A percentile compares a stretch with the other conserved stretches of the same genome.
phyloP scores from a whole-genome alignment of 2,329 filamentous ascomycete genomes.

The Hypoxylon sp. region DNA sequence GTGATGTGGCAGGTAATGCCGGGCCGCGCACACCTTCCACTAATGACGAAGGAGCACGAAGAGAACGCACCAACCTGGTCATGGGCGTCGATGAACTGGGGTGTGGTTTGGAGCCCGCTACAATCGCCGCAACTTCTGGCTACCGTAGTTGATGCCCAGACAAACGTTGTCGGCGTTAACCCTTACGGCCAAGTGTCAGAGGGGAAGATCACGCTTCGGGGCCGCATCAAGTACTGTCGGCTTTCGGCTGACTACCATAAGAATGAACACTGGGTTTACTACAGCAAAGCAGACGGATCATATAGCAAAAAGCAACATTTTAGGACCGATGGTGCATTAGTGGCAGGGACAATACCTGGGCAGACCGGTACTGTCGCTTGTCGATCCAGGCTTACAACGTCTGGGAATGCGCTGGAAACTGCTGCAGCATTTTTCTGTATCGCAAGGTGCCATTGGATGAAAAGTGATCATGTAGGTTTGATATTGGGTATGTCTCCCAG shows the following conservation, averaged over 20 bases:
- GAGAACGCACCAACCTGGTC: slow-evolving; percentile 36
- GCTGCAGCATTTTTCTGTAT: slow-evolving; percentile 33
- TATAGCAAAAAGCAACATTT: slow-evolving; percentile 35
- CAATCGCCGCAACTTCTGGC: slow-evolving; percentile 18
- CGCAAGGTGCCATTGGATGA: slow-evolving; percentile 29
- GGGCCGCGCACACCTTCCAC: slow-evolving; percentile 27
- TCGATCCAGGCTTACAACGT: slow-evolving; percentile 26
- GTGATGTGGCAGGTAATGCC: slow-evolving; percentile 40
- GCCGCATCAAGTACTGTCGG: slow-evolving; percentile 35
- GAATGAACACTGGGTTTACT: slow-evolving; percentile 35
- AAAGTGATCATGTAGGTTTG: slow-evolving; percentile 32
- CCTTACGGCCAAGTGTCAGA: slow-evolving; percentile 39
- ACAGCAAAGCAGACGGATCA: slow-evolving; percentile 25
- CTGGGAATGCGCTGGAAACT: slow-evolving; percentile 32
- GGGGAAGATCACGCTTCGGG: slow-evolving; percentile 33
- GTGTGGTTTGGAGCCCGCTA: slow-evolving; percentile 27
- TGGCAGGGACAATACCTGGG: slow-evolving; percentile 22
- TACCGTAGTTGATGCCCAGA: slow-evolving; percentile 23
- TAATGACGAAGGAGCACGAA: slow-evolving; percentile 34
- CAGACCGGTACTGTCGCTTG: slow-evolving; percentile 19
- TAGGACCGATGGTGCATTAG: slow-evolving; percentile 36
- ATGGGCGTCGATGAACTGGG: slow-evolving; percentile 39
- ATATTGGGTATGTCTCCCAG: slow-evolving; percentile 37
- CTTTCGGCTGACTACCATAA: slow-evolving; percentile 31
- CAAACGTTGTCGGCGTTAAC: slow-evolving; percentile 30